These are phyloP conservation scores for Ceratobasidium sp. DNA, from an alignment of 1,284 basidiomycete species.

Conservation along the genomic window DNA sequence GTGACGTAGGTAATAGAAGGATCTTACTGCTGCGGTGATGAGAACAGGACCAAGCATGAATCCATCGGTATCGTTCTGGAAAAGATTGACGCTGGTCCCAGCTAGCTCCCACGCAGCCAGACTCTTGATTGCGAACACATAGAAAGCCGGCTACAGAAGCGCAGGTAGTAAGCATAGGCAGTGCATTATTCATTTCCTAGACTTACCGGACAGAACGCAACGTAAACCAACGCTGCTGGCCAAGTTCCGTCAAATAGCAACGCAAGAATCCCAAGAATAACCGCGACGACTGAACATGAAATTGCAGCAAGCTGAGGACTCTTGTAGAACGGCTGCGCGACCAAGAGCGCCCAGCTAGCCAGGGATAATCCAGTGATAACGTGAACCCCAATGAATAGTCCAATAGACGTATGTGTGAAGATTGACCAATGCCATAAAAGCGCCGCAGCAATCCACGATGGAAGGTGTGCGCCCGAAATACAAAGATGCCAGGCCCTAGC, in stretches of 20 bases:
- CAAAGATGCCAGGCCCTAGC: constrained; percentile 76
- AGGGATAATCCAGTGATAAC: constrained; percentile 76
- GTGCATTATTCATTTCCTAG: background rate
- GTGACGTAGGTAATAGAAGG: background rate
- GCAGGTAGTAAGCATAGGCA: background rate
- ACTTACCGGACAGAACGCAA: constrained; percentile 38
- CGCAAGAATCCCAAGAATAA: constrained; percentile 78
- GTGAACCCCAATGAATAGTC: constrained; percentile 73
- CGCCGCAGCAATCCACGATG: constrained; percentile 75
- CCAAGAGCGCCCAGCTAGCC: constrained; percentile 78
- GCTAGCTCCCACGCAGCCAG: constrained; percentile 39
- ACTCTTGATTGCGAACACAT: constrained; percentile 38
- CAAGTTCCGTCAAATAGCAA: constrained; percentile 54
- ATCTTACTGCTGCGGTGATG: constrained; percentile 38
- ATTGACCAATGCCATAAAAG: constrained; percentile 74
- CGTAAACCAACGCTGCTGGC: constrained; percentile 33
- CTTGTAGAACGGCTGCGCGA: constrained; percentile 77
- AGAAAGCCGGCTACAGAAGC: constrained; percentile 23
- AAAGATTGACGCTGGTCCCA: constrained; percentile 2
- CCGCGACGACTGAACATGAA: constrained; percentile 72
- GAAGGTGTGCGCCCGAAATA: constrained; percentile 69
- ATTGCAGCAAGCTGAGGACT: constrained; percentile 81
- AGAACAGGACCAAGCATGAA: constrained; percentile 36
- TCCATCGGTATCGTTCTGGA: constrained; percentile 24
- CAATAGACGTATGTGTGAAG: constrained; percentile 73